Evolutionary conservation across 768 basidiomycete genomes (phyloP).

Genomic region (Strobilomyces dryophilus): DNA sequence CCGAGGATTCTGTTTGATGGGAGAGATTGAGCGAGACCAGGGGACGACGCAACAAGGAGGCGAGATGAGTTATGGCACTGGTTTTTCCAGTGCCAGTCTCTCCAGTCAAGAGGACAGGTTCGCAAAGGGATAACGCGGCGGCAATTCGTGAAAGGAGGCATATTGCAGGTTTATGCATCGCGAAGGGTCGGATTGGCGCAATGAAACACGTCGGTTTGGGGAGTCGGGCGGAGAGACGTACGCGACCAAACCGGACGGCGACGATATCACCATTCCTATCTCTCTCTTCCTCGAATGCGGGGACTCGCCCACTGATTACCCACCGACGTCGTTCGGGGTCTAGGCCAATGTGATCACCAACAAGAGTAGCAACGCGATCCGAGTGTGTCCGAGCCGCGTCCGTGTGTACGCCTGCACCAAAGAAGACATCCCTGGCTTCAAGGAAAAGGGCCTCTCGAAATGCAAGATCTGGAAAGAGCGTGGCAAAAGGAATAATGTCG

Average conservation of each 20-base stretch:
- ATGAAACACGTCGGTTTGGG: constrained; percentile 33
- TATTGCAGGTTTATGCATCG: constrained; percentile 82
- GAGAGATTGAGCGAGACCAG: constrained; percentile 91
- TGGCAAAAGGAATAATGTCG: constrained; percentile 33
- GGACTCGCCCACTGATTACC: constrained; percentile 61
- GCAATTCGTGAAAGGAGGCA: constrained; percentile 77
- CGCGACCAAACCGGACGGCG: constrained; percentile 60
- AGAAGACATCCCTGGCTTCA: constrained; percentile 89
- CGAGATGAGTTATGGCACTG: constrained; percentile 82
- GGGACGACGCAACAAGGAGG: constrained; percentile 67
- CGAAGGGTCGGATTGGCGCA: constrained; percentile 60
- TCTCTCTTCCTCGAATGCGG: constrained; percentile 64
- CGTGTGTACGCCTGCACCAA: constrained; percentile 63
- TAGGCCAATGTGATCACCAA: constrained; percentile 63
- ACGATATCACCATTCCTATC: constrained; percentile 58
- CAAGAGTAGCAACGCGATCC: constrained; percentile 45
- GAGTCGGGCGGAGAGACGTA: constrained; percentile 47
- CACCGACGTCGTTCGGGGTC: constrained; percentile 67
- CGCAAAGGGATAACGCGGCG: constrained; percentile 62
- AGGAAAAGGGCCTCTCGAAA: constrained; percentile 86
- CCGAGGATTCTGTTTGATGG: constrained; percentile 93
- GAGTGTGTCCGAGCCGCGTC: constrained; percentile 46
- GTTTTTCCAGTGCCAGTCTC: constrained; percentile 99
- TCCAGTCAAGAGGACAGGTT: constrained; percentile 89
- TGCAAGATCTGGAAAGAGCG: constrained; percentile 63